Percentiles rank a stretch among this genome's conserved stretches.
phyloP scores from a whole-genome alignment of 1,284 basidiomycete species.

The Trichosporon inkin region DNA sequence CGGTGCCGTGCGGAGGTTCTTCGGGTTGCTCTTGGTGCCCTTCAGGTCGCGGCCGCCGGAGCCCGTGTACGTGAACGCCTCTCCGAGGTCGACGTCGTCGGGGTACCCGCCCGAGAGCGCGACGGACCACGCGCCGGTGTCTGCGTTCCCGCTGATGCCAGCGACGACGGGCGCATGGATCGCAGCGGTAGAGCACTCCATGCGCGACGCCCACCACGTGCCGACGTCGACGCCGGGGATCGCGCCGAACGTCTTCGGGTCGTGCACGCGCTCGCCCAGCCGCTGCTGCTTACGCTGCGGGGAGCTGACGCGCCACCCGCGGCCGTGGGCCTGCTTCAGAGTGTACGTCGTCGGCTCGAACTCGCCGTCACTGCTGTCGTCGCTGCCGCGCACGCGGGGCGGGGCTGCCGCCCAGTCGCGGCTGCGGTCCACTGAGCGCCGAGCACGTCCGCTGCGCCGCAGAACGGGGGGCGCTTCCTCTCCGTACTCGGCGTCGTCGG shows the following conservation, averaged over 20 bases:
- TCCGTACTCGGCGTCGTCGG: slow-evolving; percentile 3
- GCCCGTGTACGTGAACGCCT: slow-evolving; percentile 43
- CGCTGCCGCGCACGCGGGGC: background rate
- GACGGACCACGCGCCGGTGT: slow-evolving; percentile 47
- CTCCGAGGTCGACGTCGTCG: slow-evolving; percentile 44
- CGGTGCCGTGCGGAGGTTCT: slow-evolving; percentile 50
- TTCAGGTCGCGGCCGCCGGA: slow-evolving; percentile 41
- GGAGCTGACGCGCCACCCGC: background rate
- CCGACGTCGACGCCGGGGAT: slow-evolving; percentile 42
- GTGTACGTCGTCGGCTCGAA: slow-evolving; percentile 9
- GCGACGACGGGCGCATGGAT: slow-evolving; percentile 43
- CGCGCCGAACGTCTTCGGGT: slow-evolving; percentile 39
- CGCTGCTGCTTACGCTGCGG: slow-evolving; percentile 28
- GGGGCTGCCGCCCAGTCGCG: no score
- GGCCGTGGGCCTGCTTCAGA: background rate
- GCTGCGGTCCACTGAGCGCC: background rate
- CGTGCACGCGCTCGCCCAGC: slow-evolving; percentile 31
- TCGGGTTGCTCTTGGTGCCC: slow-evolving; percentile 47
- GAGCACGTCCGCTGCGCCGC: background rate
- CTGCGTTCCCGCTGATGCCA: slow-evolving; percentile 38
- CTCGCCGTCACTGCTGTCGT: slow-evolving; percentile 16
- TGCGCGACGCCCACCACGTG: slow-evolving; percentile 38
- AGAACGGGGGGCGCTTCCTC: background rate
- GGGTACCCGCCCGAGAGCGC: slow-evolving; percentile 50
- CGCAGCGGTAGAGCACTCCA: slow-evolving; percentile 41